Conservation (phyloP, 345 rosid species). For the Crucihimalaya himalaica region DNA sequence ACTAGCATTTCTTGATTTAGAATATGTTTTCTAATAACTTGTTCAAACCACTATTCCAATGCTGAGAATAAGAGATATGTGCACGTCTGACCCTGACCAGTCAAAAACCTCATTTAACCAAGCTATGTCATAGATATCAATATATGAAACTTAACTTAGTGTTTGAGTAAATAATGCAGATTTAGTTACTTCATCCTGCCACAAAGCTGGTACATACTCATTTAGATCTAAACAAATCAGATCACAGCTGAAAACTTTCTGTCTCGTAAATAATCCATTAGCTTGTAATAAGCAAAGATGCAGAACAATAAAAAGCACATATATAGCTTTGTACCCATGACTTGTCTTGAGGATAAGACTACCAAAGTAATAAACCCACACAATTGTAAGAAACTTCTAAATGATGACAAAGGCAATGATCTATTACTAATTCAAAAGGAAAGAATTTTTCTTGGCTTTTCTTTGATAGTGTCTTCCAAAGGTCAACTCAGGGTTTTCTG, state of each 20-base stretch:
- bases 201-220: not conserved
- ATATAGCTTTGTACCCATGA: not conserved
- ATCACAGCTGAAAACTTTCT: too few species aligned
- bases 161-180: not conserved
- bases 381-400: not conserved
- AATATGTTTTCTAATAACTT: constrained; percentile 6
- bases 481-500: constrained; percentile 16
- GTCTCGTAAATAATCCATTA: not conserved
- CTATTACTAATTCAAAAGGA: not conserved
- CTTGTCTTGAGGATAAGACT: not conserved
- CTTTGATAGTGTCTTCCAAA: constrained; percentile 4
- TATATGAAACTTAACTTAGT: not conserved
- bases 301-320: not conserved
- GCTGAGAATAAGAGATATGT: constrained; percentile 4
- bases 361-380: not conserved
- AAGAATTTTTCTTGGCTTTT: not conserved
- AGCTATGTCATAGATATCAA: not conserved
- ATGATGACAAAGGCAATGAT: not conserved
- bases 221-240: not conserved
- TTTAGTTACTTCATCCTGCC: not conserved
- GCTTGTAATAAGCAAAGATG: not conserved
- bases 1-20: constrained; percentile 13
- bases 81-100: constrained; percentile 8
- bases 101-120: not conserved
- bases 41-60: not conserved